Base-by-base conservation (phyloP, 2,329 filamentous ascomycete species). In the Blastomyces parvus region DNA sequence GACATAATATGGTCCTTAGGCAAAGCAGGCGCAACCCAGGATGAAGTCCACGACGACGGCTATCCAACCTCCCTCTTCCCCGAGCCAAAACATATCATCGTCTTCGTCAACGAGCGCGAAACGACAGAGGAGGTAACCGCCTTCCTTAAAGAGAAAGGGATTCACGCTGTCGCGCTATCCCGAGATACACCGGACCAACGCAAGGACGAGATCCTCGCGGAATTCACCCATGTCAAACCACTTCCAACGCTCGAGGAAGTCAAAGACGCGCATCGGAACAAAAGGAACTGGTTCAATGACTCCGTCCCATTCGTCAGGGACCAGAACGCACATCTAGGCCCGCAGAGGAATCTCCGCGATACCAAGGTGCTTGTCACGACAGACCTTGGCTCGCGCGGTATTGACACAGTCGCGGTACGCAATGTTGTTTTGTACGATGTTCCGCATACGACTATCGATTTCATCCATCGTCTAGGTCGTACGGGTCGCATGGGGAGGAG, bases 401-500 rank as follows among this genome's bases (percentile, higher is more conserved):
- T 99, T 70, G 94, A 99, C 75, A 99, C 94, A 0, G 78, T 97
- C 38, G 88, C 90, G 22, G 93, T 97, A 22, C 84, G 90, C 63
- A 90, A 96, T 68, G 94, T 99, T 61, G 88, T 99, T 62, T 79
- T 99, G 33, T 97, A 96, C 75, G 91, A 99, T 73, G 93, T 99
- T n/a, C 94, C 94, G 4, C 93, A 97, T 73, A 96, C 90, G 0
- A 96, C 91, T 0, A 95, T 99, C 65, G 95, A 99, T 76, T 99
- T 99, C 71, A 97, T 99, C 71, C 95, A 99, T 76, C 88, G 95
- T 19, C 84, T 97, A 4, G 94, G 94, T 19, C 84, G 94, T 63
- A 91, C 94, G 1, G 94, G 94, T 0, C 85, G 94, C 42, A 97
- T 97, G 91, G 91, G 91, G 2, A 84, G 91, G 66, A 84, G 94